Evolutionary conservation across 257 asterid genomes (phyloP), one percentile per base, ranked within the genome.

Genomic region (Schizonepeta tenuifolia): DNA sequence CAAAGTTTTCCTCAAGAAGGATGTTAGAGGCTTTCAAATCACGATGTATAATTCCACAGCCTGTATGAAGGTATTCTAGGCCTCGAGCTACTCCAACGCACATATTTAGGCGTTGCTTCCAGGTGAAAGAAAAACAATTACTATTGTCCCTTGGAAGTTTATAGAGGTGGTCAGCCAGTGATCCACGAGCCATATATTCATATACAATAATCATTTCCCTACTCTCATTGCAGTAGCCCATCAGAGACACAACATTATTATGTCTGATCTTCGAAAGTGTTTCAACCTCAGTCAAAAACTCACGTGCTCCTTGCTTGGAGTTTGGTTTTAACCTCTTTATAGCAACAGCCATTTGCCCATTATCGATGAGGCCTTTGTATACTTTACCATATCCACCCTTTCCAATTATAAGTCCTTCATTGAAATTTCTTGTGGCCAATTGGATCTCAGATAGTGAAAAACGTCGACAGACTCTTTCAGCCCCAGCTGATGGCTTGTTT

Each of bases 61-160:
- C 80, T 8, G 83, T 71, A 76, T 87, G 94, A 65, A 86, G 86
- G 66, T 79, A 83, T 60, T 88, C 85, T 40, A 88, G 70, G 21
- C 91, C 91, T 3, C 79, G 78, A 61, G 77, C 89, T 66, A 85
- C 86, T 43, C 94, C 94, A 47, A 88, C 75, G 67, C 82, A 80
- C 66, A 88, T 84, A 73, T 66, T 69, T 11, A 86, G 86, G 72
- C 81, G 73, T 61, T 67, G 78, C 59, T 79, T 81, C 94, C 89
- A 86, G 26, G 78, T 55, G 51, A 84, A 85, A 58, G 82, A 70
- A 58, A 62, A 53, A 72, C 44, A 24, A 7, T 11, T 22, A 28
- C 20, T 43, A 20, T 67, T 71, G 3, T 36, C 65, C 44, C 77
- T 76, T 12, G 62, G 72, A 17, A 73, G 77, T 81, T 81, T 81